Conservation (phyloP, 106 monocot genomes). For the Dendrobium officinale region DNA sequence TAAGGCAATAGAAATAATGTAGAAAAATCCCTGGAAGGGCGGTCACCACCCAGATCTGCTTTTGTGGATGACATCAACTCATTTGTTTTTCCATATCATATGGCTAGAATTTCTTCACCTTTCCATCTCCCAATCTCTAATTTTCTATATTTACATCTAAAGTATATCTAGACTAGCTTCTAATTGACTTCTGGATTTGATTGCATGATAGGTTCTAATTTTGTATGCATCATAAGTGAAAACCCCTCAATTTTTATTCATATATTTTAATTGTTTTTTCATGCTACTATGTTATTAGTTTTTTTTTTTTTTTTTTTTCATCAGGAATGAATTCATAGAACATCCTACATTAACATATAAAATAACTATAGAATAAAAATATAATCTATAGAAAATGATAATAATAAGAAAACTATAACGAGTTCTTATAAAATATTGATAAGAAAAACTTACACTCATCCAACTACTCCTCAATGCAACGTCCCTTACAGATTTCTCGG, state of each 20-base stretch:
- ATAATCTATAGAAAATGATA: background rate
- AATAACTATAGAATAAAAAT: background rate
- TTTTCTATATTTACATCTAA: background rate
- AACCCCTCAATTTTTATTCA: background rate
- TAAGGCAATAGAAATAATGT: too few species aligned
- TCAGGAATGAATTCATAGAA: background rate
- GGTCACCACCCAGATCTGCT: too few species aligned
- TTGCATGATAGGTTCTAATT: background rate
- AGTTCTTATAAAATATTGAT: background rate
- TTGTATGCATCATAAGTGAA: background rate
- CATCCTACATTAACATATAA: background rate
- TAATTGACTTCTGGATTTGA: background rate
- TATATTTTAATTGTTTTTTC: background rate
- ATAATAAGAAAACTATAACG: background rate
- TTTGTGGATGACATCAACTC: background rate
- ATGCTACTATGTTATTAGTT: background rate
- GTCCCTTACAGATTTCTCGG: conserved; percentile 66
- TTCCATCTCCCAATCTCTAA: background rate
- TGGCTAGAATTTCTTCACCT: background rate
- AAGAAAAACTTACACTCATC: conserved; percentile 53
- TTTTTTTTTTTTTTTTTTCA: background rate
- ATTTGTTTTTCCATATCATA: background rate
- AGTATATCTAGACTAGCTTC: background rate
- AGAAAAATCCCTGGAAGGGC: too few species aligned
- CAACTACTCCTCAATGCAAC: conserved; percentile 71